A percentile compares a stretch with the other conserved stretches of the same genome.
These are phyloP conservation scores for Hygrocybe coccinea DNA, from an alignment of 768 basidiomycete species.

Conservation along the genomic window DNA sequence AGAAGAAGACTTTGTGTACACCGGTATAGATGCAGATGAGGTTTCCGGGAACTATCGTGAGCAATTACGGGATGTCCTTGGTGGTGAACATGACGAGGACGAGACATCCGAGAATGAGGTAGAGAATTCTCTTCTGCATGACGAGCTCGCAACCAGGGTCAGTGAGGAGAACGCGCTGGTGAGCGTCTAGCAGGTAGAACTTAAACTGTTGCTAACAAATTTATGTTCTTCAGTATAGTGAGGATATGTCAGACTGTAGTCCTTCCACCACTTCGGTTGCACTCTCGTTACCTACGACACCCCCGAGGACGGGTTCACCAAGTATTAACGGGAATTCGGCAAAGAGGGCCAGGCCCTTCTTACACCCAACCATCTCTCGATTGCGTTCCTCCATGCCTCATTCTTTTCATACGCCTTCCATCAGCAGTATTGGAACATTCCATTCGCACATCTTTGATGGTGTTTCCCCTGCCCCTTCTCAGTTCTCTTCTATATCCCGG, in stretches of 20 bases:
- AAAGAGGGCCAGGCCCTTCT: slow-evolving; percentile 50
- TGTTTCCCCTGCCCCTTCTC: slow-evolving; percentile 54
- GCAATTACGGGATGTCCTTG: slow-evolving; percentile 69
- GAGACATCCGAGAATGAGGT: slow-evolving; percentile 37
- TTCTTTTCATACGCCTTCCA: slow-evolving; percentile 38
- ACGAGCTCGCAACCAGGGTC: slow-evolving; percentile 18
- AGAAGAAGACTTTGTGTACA: slow-evolving; percentile 67
- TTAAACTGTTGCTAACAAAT: slow-evolving; percentile 5
- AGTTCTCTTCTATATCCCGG: slow-evolving; percentile 67
- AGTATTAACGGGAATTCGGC: slow-evolving; percentile 28
- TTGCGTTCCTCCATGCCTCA: slow-evolving; percentile 65
- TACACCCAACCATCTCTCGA: slow-evolving; percentile 75
- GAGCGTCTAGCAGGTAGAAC: slow-evolving; percentile 10
- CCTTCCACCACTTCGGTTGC: slow-evolving; percentile 39
- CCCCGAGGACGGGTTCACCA: slow-evolving; percentile 39
- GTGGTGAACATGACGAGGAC: slow-evolving; percentile 45
- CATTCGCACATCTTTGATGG: slow-evolving; percentile 42
- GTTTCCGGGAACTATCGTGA: slow-evolving; percentile 54
- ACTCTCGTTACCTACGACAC: slow-evolving; percentile 26
- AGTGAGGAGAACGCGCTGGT: slow-evolving; percentile 30
- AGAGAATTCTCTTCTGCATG: slow-evolving; percentile 42
- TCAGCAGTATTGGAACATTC: slow-evolving; percentile 39
- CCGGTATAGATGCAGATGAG: slow-evolving; percentile 57
- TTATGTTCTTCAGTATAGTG: slow-evolving; percentile 27
- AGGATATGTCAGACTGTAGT: slow-evolving; percentile 33